Evolutionary conservation across 139 green algal species (phyloP).

Genomic region (Helicosporidium sp.): DNA sequence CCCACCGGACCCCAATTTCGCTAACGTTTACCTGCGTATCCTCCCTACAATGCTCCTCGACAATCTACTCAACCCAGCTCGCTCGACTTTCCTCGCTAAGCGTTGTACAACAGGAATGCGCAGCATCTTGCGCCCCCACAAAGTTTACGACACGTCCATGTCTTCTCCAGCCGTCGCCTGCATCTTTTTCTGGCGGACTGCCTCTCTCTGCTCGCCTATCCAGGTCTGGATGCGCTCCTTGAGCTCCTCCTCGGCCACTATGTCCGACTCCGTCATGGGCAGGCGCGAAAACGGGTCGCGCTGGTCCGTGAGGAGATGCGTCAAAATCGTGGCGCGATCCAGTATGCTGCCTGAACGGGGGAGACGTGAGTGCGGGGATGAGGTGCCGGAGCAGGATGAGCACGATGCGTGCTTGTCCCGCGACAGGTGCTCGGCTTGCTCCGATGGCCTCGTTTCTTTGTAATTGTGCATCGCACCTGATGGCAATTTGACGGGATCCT

Average conservation of each 20-base stretch:
- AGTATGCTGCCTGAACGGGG: slow-evolving; percentile 20
- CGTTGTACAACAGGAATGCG: too few species aligned
- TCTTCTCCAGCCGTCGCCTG: too few species aligned
- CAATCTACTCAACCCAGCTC: too few species aligned
- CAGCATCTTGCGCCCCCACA: too few species aligned
- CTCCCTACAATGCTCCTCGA: too few species aligned
- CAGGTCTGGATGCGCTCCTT: slow-evolving; percentile 58
- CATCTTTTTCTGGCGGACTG: not conserved
- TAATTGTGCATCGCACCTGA: slow-evolving; percentile 5
- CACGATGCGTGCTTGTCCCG: too few species aligned
- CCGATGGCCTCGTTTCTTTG: too few species aligned
- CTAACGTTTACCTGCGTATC: too few species aligned
- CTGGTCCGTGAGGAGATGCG: slow-evolving; percentile 68
- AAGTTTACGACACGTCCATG: too few species aligned
- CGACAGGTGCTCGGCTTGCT: too few species aligned
- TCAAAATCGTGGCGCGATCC: slow-evolving; percentile 64
- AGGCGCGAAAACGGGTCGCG: slow-evolving; percentile 74
- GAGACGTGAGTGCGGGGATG: not conserved
- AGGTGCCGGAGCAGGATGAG: not conserved
- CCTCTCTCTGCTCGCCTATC: slow-evolving; percentile 23
- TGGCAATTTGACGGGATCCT: slow-evolving; percentile 68
- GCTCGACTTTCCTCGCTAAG: too few species aligned
- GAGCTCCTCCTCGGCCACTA: slow-evolving; percentile 42
- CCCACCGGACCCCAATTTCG: too few species aligned
- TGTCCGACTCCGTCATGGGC: slow-evolving; percentile 33